Base-by-base conservation (phyloP, 1,139 yeast genomes). In the Hansenula sp. region DNA sequence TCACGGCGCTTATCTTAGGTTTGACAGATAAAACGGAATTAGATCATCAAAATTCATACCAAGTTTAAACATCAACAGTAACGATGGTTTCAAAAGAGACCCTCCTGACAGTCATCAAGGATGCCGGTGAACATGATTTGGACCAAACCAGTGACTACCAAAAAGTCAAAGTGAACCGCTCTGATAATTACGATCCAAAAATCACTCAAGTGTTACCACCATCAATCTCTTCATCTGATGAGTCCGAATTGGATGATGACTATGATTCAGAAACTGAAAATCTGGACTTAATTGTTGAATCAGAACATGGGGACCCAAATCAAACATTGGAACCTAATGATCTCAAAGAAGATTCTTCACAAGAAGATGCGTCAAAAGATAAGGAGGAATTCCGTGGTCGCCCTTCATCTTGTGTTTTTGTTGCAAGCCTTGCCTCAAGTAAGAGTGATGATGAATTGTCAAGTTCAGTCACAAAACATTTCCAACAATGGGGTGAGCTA, bases 321-420 rank as follows among this genome's bases (percentile, higher is more conserved):
- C 51, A 51, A 11, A 44, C 50, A 3, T 38, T 49, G 40, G 49
- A 48, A 29, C 46, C 39, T 6, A 42, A 41, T 25, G 45, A 36
- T 27, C 41, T 36, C 13, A 28, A 36, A 8, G n/a, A 41, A 18
- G 41, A 41, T 25, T 44, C 45, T 12, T 33, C 44, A 1, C 36
- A 29, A 8, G 31, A 36, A 24, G 33, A 34, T n/a, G 8, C 13
- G 3, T 15, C 40, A 38, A 41, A 41, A 16, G 43, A 40, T 25
- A 46, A 43, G 33, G 47, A 44, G 6, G 54, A 51, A 39, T 59
- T 57, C 43, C 61, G 70, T 32, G 68, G 71, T 27, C 72, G 87
- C 34, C 96, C 96, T 15, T 84, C 95, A 0, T 81, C 96, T 4
- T 89, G 96, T 63, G 86, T 88, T 1, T 89, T 89, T 68, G 96